These are phyloP conservation scores for Microsporum audouinii DNA, from an alignment of 2,329 filamentous ascomycete genomes.

Conservation along the genomic window DNA sequence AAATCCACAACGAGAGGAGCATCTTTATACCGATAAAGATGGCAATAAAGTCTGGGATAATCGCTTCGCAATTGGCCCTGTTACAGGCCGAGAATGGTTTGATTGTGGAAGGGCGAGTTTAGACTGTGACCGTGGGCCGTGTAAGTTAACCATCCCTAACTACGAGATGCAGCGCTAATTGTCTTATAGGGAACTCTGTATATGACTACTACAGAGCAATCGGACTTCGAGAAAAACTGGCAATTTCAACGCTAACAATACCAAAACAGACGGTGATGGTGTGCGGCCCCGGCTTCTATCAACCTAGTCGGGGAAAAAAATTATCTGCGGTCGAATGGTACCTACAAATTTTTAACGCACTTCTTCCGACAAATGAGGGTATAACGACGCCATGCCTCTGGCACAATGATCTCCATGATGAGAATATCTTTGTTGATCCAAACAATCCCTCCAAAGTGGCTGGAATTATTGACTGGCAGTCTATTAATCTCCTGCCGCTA, in stretches of 20 bases:
- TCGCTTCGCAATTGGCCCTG: conserved; percentile 21
- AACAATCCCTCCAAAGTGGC: conserved; percentile 18
- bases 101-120: conserved; percentile 13
- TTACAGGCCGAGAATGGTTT: conserved; percentile 20
- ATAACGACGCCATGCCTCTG: conserved; percentile 16
- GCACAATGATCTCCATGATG: conserved; percentile 23
- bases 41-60: conserved; percentile 7
- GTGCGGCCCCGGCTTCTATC: conserved; percentile 9
- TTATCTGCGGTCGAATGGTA: conserved; percentile 1
- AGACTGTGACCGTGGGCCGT: conserved; percentile 9
- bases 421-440: conserved; percentile 27
- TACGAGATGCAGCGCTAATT: not conserved
- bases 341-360: conserved; percentile 1
- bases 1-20: not conserved
- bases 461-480: conserved; percentile 26
- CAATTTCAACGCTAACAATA: conserved; percentile 1
- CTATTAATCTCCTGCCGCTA: conserved; percentile 21
- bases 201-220: conserved; percentile 5
- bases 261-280: conserved; percentile 10
- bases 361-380: not conserved
- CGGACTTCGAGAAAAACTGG: not conserved
- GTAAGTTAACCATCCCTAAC: conserved; percentile 1
- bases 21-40: not conserved
- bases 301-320: conserved; percentile 3
- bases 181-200: conserved; percentile 5